Evolutionary conservation across 345 rosid species (phyloP).

Genomic region (Eucalyptus cloeziana): DNA sequence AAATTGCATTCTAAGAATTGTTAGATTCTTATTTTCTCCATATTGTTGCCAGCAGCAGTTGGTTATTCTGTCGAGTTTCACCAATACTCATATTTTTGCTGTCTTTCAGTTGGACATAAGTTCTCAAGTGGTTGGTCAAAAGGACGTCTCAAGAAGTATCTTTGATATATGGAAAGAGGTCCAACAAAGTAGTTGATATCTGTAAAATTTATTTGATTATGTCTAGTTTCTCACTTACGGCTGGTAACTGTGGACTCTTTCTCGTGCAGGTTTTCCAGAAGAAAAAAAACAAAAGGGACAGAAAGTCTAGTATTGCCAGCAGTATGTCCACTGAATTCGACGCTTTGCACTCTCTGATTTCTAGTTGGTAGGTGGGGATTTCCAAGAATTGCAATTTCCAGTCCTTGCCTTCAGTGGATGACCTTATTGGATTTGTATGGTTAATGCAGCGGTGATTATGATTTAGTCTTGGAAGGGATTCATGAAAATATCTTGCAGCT

Average conservation of each 20-base stretch:
- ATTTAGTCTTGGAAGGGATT: conserved; percentile 73
- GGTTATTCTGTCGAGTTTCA: not conserved
- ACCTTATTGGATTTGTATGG: not conserved
- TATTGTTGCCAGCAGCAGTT: not conserved
- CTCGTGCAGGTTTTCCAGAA: conserved; percentile 67
- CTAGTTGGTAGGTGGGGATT: conserved; percentile 44
- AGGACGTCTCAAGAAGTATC: conserved; percentile 74
- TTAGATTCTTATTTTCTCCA: not conserved
- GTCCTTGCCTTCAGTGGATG: not conserved
- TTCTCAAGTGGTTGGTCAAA: conserved; percentile 87
- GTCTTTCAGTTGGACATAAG: conserved; percentile 58
- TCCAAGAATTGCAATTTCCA: not conserved
- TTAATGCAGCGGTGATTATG: conserved; percentile 81
- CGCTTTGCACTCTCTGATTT: conserved; percentile 48
- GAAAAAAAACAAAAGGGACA: conserved; percentile 45
- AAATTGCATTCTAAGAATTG: not conserved
- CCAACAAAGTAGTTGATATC: not conserved
- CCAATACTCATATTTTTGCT: not conserved
- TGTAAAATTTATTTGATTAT: not conserved
- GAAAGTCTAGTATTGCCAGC: conserved; percentile 16
- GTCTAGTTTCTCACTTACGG: not conserved
- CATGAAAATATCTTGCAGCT: conserved; percentile 85
- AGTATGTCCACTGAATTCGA: conserved; percentile 39
- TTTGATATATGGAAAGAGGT: conserved; percentile 99
- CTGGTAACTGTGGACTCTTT: not conserved